These are phyloP conservation scores for Capillidium rhysosporum DNA, from an alignment of 371 early-diverging fungal species.

Conservation along the genomic window DNA sequence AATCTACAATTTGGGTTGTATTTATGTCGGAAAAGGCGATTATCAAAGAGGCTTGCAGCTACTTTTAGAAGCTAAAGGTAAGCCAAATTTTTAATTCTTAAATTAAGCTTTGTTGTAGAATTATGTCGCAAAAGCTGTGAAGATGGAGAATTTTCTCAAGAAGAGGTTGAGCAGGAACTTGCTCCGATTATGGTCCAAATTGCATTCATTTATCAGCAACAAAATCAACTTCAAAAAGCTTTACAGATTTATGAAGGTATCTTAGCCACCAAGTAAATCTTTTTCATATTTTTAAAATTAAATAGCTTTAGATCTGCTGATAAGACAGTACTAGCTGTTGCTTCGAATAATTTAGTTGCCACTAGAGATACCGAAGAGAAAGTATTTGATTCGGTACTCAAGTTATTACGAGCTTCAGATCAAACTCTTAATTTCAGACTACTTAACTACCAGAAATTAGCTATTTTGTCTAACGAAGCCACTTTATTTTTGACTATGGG, in stretches of 20 bases:
- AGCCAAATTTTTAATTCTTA: background rate
- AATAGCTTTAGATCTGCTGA: background rate
- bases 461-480: too few species aligned
- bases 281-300: background rate
- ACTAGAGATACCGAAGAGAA: background rate
- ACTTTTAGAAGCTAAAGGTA: constrained; percentile 1
- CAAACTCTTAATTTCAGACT: too few species aligned
- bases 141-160: background rate
- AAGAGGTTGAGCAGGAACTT: constrained; percentile 3
- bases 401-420: too few species aligned
- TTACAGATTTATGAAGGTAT: background rate
- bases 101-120: background rate
- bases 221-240: background rate
- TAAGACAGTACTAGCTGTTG: background rate
- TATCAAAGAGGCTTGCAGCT: background rate
- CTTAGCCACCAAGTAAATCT: background rate
- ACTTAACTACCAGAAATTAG: too few species aligned
- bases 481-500: too few species aligned
- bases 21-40: background rate
- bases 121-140: background rate
- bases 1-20: background rate
- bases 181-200: constrained; percentile 4
- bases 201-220: background rate
- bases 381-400: too few species aligned
- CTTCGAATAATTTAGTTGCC: background rate